Evolutionary conservation across 2,329 filamentous ascomycete genomes (phyloP), one percentile per base, ranked within the genome.

Genomic region (Fusarium acutatum): DNA sequence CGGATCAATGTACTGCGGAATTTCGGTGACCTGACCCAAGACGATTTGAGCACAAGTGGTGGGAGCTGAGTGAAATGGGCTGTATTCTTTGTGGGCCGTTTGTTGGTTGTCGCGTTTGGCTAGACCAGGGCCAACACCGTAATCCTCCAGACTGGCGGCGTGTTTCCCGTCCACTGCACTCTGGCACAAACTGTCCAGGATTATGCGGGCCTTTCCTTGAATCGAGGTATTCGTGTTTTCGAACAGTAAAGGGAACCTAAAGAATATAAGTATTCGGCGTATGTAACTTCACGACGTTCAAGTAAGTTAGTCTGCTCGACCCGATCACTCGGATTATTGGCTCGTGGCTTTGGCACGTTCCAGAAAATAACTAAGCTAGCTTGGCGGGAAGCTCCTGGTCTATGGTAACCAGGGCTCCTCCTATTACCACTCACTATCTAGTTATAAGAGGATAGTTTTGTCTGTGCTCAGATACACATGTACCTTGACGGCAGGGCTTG

Each of bases 81-180:
- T 58, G 30, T 61, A 24, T 58, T 34, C 57, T 46, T 43, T 61
- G 75, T 77, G 73, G 73, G 66, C 40, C 67, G 28, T 71, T 44
- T 70, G 71, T 76, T 77, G 68, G 69, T 59, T 65, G 69, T 49
- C 37, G 47, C 43, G 57, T 60, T 73, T 59, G 57, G 59, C 47
- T 64, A 50, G 44, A 50, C 66, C 40, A 65, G 67, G 67, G 60
- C 60, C 53, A 63, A 60, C 69, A 60, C 41, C 62, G 67, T 68
- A 73, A 66, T 53, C 59, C 64, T 75, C 30, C 56, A 50, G 32
- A 57, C 57, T 57, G 44, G 59, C 53, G 52, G 64, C 57, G 57
- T 75, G 74, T 72, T 60, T 73, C 66, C 77, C 40, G 20, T n/a
- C 24, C 71, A 69, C 63, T 72, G 60, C 26, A 54, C 35, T 41